phyloP scores from a whole-genome alignment of 352 stramenopile genomes.

The Phytophthora multivora region DNA sequence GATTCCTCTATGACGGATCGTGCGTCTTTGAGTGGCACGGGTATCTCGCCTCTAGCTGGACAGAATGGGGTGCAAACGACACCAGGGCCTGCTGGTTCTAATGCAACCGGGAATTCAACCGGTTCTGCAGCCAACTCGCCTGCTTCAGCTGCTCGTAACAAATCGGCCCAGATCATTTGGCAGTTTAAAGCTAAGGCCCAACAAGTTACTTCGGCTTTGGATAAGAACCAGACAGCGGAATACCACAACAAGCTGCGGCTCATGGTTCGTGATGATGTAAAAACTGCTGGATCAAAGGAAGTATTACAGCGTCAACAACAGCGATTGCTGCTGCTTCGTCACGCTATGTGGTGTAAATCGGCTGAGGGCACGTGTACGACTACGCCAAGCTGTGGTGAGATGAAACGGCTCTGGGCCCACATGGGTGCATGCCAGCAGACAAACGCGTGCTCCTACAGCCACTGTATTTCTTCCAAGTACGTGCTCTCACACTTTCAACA shows the following conservation, averaged over 20 bases:
- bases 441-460: conserved; percentile 94
- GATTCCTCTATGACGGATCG: conserved; percentile 55
- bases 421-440: conserved; percentile 98
- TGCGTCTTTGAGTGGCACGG: conserved; percentile 38
- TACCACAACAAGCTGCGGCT: conserved; percentile 87
- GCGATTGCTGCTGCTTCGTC: conserved; percentile 95
- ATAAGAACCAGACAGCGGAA: conserved; percentile 78
- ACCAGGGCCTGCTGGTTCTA: conserved; percentile 5
- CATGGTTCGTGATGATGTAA: conserved; percentile 78
- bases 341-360: conserved; percentile 98
- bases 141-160: conserved; percentile 50
- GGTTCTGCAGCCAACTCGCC: conserved; percentile 24
- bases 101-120: conserved; percentile 16
- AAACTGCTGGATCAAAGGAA: conserved; percentile 86
- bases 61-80: conserved; percentile 28
- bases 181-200: conserved; percentile 82
- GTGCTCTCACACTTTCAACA: conserved; percentile 99
- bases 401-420: conserved; percentile 99
- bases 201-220: conserved; percentile 81
- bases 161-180: conserved; percentile 81
- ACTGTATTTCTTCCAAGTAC: conserved; percentile 99
- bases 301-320: conserved; percentile 98
- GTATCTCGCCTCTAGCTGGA: conserved; percentile 37
- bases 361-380: conserved; percentile 93
- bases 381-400: conserved; percentile 96